Percentiles rank a stretch among this genome's conserved stretches.
phyloP scores from a whole-genome alignment of 768 basidiomycete species.

The Pholiota molesta region DNA sequence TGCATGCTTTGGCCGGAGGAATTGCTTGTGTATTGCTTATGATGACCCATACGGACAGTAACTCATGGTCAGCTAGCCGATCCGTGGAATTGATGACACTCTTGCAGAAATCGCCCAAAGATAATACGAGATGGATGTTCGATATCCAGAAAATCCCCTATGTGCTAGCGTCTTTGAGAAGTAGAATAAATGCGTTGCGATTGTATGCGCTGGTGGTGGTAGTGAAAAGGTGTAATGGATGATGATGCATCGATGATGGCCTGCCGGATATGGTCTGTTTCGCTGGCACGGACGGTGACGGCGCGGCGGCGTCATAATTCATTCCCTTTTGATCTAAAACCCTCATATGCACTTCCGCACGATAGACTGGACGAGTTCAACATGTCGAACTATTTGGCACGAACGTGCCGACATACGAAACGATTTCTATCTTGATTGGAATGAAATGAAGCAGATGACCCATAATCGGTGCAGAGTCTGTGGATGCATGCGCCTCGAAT shows the following conservation, averaged over 20 bases:
- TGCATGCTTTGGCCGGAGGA: no score
- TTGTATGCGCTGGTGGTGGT: slow-evolving; percentile 10
- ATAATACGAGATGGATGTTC: no score
- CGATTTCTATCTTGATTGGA: background rate
- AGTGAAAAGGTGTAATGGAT: slow-evolving; percentile 6
- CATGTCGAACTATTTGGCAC: background rate
- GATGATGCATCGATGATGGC: no score
- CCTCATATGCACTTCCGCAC: slow-evolving; percentile 2
- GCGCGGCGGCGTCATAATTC: background rate
- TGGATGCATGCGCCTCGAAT: background rate
- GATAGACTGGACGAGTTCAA: background rate
- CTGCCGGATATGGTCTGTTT: slow-evolving; percentile 1
- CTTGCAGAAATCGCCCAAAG: no score
- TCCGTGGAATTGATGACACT: no score
- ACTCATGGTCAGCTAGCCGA: no score
- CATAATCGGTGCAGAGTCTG: background rate
- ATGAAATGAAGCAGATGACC: slow-evolving; percentile 7
- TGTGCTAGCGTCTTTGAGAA: background rate
- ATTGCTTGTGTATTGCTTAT: no score
- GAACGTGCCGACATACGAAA: slow-evolving; percentile 7
- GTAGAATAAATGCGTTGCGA: background rate
- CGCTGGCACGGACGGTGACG: slow-evolving; percentile 5
- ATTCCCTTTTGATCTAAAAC: background rate
- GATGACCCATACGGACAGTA: no score
- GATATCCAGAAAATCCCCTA: no score